A percentile compares a stretch with the other conserved stretches of the same genome.
These are phyloP conservation scores for Botryotinia convoluta DNA, from an alignment of 2,329 filamentous ascomycete species.

Conservation along the genomic window DNA sequence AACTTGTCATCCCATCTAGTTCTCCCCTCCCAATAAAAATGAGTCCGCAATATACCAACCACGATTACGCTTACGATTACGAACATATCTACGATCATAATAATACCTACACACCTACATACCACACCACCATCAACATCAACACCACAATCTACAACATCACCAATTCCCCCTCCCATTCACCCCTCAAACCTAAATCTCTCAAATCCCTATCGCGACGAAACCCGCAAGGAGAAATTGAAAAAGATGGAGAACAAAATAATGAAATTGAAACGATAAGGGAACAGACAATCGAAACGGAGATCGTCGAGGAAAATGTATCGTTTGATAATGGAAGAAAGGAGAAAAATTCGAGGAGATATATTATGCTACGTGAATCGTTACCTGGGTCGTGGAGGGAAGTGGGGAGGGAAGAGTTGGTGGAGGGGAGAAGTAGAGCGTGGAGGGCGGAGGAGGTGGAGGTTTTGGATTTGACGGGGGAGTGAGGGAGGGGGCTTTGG, in stretches of 20 bases:
- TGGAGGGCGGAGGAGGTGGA: conserved; percentile 20
- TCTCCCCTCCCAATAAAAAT: not conserved
- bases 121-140: conserved; percentile 3
- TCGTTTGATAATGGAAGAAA: not conserved
- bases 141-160: conserved; percentile 14
- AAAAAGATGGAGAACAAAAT: not conserved
- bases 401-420: conserved; percentile 4
- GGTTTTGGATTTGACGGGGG: conserved; percentile 19
- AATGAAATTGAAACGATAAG: not conserved
- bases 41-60: not conserved
- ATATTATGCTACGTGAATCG: conserved; percentile 16
- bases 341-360: not conserved
- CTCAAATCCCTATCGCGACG: not conserved
- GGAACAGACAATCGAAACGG: conserved; percentile 1
- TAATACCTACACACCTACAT: not conserved
- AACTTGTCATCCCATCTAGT: conserved; percentile 1
- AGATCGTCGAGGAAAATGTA: not conserved
- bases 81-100: not conserved
- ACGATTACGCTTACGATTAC: not conserved
- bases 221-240: not conserved
- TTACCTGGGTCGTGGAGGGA: conserved; percentile 19
- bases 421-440: conserved; percentile 19
- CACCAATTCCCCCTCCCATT: not conserved
- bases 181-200: not conserved
- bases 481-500: not conserved